Evolutionary conservation across 2,329 filamentous ascomycete genomes (phyloP), one percentile per base, ranked within the genome.

Genomic region (Westerdykella ornata): DNA sequence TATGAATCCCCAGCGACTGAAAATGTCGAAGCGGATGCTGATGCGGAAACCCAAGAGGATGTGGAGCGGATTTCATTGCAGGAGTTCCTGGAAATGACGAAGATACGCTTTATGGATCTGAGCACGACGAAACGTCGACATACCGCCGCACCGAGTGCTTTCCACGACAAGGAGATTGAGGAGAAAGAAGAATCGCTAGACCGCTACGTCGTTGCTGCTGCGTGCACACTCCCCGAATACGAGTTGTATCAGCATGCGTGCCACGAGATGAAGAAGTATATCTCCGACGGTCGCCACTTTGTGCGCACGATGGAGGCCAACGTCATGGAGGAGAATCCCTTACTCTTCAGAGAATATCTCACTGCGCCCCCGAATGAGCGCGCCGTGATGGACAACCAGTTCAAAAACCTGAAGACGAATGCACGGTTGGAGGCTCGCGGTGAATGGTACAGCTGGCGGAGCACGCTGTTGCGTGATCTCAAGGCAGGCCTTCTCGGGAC

Each of bases 381-480:
- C 57, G 69, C 80, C 3, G 75, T 94, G 39, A 94, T 98, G 82
- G 90, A 98, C 68, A 92, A 86, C 51, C 89, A 97, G 61, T 92
- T 98, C 73, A 92, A 94, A 66, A 96, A 97, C 58, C 85, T 95
- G 66, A 97, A 96, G 71, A 89, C 88, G 0, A 85, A 94, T 63
- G 88, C 90, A 13, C 80, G 92, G 18, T 75, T 96, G 12, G 73
- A 89, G 38, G 96, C 90, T 69, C 96, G 96, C 62, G 88, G 87
- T 43, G 89, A 92, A 72, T 98, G 92, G 92, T 98, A 98, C 63
- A 85, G 90, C 58, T 98, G 92, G 92, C 83, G 92, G 31, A 90
- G 86, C 75, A 90, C 92, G 56, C 76, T 97, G 17, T 81, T 85
- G 20, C 76, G 88, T 42, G 85, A 87, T 14, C 75, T 98, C 29